These are phyloP conservation scores for Dendrobium catenatum DNA, from an alignment of 106 monocot genomes.

Conservation along the genomic window DNA sequence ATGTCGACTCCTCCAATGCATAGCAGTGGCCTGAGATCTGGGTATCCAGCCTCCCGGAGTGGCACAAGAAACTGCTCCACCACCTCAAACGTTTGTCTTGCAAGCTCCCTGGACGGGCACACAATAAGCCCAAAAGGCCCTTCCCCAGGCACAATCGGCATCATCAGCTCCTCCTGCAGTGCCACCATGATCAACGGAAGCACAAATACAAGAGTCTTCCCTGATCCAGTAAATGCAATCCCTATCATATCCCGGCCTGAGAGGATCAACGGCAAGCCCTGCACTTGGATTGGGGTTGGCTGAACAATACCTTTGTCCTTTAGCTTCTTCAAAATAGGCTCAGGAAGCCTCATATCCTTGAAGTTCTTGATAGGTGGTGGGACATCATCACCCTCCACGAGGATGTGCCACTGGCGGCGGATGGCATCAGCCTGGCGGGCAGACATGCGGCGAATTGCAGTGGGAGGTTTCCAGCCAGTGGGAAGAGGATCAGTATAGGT, in stretches of 20 bases:
- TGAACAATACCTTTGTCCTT: constrained; percentile 74
- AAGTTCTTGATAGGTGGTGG: constrained; percentile 82
- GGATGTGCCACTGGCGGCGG: constrained; percentile 77
- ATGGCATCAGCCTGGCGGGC: constrained; percentile 32
- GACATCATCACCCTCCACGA: constrained; percentile 82
- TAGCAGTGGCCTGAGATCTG: constrained; percentile 71
- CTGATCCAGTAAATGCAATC: constrained; percentile 93
- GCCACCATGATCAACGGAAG: constrained; percentile 87
- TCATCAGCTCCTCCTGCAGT: constrained; percentile 81
- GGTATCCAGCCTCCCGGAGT: constrained; percentile 66
- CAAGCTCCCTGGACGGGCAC: constrained; percentile 90
- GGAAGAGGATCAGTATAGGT: constrained; percentile 78
- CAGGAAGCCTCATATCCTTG: constrained; percentile 69
- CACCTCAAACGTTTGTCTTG: constrained; percentile 80
- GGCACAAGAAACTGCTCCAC: constrained; percentile 68
- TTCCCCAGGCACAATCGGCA: constrained; percentile 85
- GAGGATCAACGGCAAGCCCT: constrained; percentile 71
- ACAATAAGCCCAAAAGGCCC: constrained; percentile 90
- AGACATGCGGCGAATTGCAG: constrained; percentile 63
- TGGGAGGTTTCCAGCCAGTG: constrained; percentile 93
- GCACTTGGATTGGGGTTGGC: constrained; percentile 95
- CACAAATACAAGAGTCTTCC: constrained; percentile 89
- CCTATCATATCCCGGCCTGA: constrained; percentile 97
- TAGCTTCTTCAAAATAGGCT: constrained; percentile 60
- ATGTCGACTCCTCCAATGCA: constrained; percentile 97